phyloP scores from a whole-genome alignment of 352 stramenopile genomes.

The Globisporangium camurandrum region DNA sequence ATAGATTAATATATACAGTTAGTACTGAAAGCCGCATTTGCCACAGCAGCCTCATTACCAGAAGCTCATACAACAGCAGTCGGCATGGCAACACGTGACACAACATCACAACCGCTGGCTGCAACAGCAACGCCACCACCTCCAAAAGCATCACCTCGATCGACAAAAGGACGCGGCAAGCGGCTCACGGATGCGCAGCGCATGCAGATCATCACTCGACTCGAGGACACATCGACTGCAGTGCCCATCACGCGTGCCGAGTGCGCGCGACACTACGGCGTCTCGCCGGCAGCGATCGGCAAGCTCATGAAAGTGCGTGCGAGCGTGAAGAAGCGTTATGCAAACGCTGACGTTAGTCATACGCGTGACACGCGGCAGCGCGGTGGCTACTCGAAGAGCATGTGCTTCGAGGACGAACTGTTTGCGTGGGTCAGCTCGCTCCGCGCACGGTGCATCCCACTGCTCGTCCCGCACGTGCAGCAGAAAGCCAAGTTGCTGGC shows the following conservation, averaged over 20 bases:
- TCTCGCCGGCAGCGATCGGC: conserved; percentile 65
- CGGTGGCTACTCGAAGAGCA: conserved; percentile 55
- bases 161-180: conserved; percentile 38
- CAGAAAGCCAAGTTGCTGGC: conserved; percentile 46
- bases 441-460: conserved; percentile 29
- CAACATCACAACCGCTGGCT: too few species aligned
- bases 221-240: conserved; percentile 51
- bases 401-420: conserved; percentile 54
- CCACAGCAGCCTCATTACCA: too few species aligned
- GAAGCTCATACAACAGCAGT: too few species aligned
- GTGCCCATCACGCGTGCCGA: conserved; percentile 43
- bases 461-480: conserved; percentile 48
- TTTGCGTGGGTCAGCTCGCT: conserved; percentile 57
- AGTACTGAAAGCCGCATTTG: too few species aligned
- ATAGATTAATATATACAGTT: too few species aligned
- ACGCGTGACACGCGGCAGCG: conserved; percentile 49
- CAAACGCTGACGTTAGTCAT: conserved; percentile 19
- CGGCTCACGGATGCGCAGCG: conserved; percentile 66
- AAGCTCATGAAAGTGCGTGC: conserved; percentile 73
- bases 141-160: too few species aligned
- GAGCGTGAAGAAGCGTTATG: conserved; percentile 64
- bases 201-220: conserved; percentile 64
- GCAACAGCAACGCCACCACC: too few species aligned
- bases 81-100: too few species aligned
- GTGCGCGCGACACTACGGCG: conserved; percentile 54